These are phyloP conservation scores for Neopestalotiopsis rosae DNA, from an alignment of 2,329 filamentous ascomycete species.

Conservation along the genomic window DNA sequence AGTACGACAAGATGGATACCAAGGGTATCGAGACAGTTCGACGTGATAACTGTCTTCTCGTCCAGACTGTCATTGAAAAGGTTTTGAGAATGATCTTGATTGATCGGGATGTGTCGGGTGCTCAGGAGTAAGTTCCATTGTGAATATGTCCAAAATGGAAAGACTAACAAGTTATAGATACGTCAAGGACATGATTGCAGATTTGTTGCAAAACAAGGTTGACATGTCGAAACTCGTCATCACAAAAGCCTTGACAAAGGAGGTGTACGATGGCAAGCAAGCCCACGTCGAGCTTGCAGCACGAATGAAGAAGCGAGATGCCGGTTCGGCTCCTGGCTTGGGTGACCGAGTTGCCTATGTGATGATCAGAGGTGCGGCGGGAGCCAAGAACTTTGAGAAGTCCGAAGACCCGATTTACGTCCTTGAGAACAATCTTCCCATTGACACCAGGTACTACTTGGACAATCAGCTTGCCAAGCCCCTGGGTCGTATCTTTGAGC, in stretches of 20 bases:
- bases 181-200: conserved; percentile 94
- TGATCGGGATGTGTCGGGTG: conserved; percentile 85
- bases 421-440: conserved; percentile 95
- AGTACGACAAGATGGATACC: conserved; percentile 99
- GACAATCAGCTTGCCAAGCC: conserved; percentile 98
- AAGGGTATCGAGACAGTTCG: conserved; percentile 99
- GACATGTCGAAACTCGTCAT: conserved; percentile 99
- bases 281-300: conserved; percentile 94
- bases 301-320: conserved; percentile 96
- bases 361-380: conserved; percentile 89
- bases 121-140: conserved; percentile 74
- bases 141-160: conserved; percentile 39
- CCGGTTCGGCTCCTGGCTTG: conserved; percentile 88
- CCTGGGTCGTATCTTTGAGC: conserved; percentile 93
- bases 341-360: conserved; percentile 98
- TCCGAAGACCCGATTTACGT: conserved; percentile 98
- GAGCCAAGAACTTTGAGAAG: conserved; percentile 94
- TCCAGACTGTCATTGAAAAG: conserved; percentile 97
- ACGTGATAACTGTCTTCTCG: conserved; percentile 92
- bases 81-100: conserved; percentile 95
- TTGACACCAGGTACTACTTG: conserved; percentile 98
- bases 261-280: conserved; percentile 88
- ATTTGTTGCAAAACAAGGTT: conserved; percentile 94
- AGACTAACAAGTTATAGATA: conserved; percentile 67
- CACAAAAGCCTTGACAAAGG: conserved; percentile 93